phyloP scores from a whole-genome alignment of 1,139 yeast genomes.

The Debaryomyces psychrophilus region DNA sequence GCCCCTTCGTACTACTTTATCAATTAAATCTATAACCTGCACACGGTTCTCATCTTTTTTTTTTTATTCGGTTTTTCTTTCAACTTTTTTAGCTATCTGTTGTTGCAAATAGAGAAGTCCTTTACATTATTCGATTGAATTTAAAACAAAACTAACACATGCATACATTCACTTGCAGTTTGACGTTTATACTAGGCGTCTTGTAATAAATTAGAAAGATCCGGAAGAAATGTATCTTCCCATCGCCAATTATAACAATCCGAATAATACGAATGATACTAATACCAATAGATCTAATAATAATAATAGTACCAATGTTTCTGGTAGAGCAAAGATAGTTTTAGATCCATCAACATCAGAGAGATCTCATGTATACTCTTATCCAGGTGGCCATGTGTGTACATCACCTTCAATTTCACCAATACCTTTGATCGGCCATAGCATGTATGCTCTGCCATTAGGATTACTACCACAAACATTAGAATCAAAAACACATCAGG shows the following conservation, averaged over 20 bases:
- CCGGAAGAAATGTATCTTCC: constrained; percentile 20
- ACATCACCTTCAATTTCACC: background rate
- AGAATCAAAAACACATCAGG: constrained; percentile 7
- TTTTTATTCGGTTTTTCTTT: constrained; percentile 8
- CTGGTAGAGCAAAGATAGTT: background rate
- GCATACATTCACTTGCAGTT: background rate
- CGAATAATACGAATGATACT: constrained; percentile 9
- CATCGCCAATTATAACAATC: constrained; percentile 15
- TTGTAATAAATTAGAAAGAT: background rate
- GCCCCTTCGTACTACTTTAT: background rate
- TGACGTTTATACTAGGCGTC: background rate
- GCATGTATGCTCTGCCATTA: background rate
- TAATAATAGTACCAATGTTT: constrained; percentile 10
- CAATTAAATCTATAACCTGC: constrained; percentile 1
- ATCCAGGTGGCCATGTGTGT: background rate
- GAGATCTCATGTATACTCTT: background rate
- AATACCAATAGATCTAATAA: constrained; percentile 12
- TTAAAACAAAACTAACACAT: background rate
- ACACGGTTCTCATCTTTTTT: constrained; percentile 9
- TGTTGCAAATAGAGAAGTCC: constrained; percentile 18
- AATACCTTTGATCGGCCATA: background rate
- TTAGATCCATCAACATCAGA: background rate
- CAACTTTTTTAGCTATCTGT: constrained; percentile 12
- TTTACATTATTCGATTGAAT: background rate
- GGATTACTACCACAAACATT: constrained; percentile 1